Evolutionary conservation across 1,284 basidiomycete species (phyloP), one percentile per base, ranked within the genome.

Genomic region (Pseudozyma sp.): DNA sequence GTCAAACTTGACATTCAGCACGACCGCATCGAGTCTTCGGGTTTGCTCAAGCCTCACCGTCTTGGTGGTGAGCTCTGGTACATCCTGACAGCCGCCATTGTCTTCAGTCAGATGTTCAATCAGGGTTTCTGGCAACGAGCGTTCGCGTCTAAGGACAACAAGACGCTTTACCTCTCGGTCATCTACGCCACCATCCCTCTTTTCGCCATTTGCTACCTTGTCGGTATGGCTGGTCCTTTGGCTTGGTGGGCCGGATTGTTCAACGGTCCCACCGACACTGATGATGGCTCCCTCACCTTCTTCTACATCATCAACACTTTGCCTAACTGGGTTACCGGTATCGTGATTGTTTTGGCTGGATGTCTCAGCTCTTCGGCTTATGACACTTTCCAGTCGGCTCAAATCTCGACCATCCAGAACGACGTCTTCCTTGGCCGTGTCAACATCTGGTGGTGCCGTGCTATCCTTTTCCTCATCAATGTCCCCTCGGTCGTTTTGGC

Each of bases 71-170:
- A 85, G 63, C 67, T 85, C 18, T 83, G 82, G 82, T 85, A 82
- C 75, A 82, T 85, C 38, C 59, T 85, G 13, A 59, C 80, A 8
- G 78, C 80, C n/a, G 83, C 84, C 13, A 51, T 85, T 42, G 43
- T 83, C 50, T 84, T 84, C 59, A 65, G 73, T 38, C 82, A 85
- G 57, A 83, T 85, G 81, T 83, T 85, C 71, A 83, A 85, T 71
- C 83, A 85, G 62, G 83, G 84, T 43, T 84, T 83, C 67, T 85
- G 84, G 83, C 84, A 85, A 61, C 80, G 84, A 18, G 80, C 81
- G 18, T 85, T 85, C 60, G 83, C 84, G 0, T 80, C 83, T 14
- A 81, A 79, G 74, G 66, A 77, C 64, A 77, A 85, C 68, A 67
- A 58, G 51, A 77, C 77, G 19, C 77, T 85, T 21, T 82, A 80